Evolutionary conservation across 2,329 filamentous ascomycete species (phyloP).

Genomic region (Fusarium denticulatum): DNA sequence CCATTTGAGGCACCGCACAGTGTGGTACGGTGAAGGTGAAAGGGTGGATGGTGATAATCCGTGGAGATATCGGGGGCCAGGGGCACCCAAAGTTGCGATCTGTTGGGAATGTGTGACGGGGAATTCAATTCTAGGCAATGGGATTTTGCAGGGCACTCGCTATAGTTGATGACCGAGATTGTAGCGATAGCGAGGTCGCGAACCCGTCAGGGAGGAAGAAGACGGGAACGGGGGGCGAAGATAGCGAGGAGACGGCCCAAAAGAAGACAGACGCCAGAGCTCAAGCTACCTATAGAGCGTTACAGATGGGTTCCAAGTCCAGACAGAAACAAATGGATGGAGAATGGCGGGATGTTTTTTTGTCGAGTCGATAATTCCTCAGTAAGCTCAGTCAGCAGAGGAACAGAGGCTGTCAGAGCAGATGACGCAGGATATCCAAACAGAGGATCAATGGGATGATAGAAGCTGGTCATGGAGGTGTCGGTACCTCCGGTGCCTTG

Average conservation of each 20-base stretch:
- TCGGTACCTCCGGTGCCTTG: slow-evolving; percentile 23
- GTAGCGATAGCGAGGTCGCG: slow-evolving; percentile 5
- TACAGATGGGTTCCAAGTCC: neutral
- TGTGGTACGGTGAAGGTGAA: neutral
- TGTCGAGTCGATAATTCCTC: neutral
- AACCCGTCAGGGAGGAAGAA: neutral
- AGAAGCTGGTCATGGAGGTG: slow-evolving; percentile 8
- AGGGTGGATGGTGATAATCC: neutral
- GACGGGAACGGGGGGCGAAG: slow-evolving; percentile 3
- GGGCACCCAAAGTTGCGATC: slow-evolving; percentile 4
- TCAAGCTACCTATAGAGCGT: slow-evolving; percentile 5
- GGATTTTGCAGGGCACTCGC: neutral
- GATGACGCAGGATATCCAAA: slow-evolving; percentile 23
- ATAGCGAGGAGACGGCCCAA: neutral
- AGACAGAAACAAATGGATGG: neutral
- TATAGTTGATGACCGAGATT: neutral
- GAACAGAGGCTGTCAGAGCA: slow-evolving; percentile 2
- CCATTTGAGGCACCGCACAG: slow-evolving; percentile 5
- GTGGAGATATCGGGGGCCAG: neutral
- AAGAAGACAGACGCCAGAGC: neutral
- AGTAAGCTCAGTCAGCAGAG: slow-evolving; percentile 28
- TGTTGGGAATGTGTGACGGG: neutral
- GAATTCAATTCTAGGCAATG: neutral
- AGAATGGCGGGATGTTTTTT: slow-evolving; percentile 1
- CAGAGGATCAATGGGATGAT: neutral